Conservation (phyloP, 139 green algal genomes). For the Astrephomene gubernaculifera region DNA sequence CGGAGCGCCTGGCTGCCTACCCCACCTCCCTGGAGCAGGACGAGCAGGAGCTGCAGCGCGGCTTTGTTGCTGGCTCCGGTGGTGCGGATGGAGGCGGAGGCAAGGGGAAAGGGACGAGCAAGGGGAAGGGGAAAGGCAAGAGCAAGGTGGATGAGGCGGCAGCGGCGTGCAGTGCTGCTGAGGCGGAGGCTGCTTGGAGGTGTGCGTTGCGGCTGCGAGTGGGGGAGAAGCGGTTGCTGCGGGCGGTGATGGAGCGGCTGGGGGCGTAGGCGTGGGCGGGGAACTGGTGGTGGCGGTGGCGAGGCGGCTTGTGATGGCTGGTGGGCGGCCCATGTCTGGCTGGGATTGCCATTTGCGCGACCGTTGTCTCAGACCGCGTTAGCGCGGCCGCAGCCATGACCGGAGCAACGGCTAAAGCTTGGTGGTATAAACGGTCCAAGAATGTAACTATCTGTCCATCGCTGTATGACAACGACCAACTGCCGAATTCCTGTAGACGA, state of each 20-base stretch:
- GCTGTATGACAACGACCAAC: too few species aligned
- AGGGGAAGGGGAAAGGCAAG: background rate
- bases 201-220: slow-evolving; percentile 23
- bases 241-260: background rate
- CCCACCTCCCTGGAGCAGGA: slow-evolving; percentile 24
- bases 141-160: background rate
- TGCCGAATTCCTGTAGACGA: too few species aligned
- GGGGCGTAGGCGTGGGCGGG: too few species aligned
- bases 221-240: slow-evolving; percentile 37
- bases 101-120: background rate
- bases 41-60: background rate
- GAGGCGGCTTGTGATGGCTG: background rate
- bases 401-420: too few species aligned
- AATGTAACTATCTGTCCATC: too few species aligned
- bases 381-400: too few species aligned
- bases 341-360: too few species aligned
- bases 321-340: too few species aligned
- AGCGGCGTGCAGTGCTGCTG: background rate
- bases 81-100: background rate
- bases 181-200: background rate
- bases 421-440: too few species aligned
- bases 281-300: too few species aligned
- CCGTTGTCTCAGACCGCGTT: too few species aligned
- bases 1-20: background rate
- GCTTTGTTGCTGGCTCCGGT: background rate